Evolutionary conservation across 2,329 filamentous ascomycete species (phyloP).

Genomic region (Colletotrichum zoysiae): DNA sequence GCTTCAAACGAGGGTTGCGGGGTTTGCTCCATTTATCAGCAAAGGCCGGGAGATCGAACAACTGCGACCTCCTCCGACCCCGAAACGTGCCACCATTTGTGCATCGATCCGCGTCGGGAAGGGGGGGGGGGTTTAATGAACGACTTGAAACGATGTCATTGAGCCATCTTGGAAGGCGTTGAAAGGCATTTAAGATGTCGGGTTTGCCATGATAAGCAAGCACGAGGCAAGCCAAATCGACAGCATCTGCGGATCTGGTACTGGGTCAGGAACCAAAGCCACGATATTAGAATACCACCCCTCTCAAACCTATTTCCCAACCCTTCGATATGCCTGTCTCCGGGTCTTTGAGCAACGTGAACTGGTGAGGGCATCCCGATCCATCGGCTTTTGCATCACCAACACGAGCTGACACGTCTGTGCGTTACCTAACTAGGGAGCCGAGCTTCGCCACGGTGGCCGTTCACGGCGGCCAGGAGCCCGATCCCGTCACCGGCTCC

Average conservation of each 20-base stretch:
- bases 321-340: conserved; percentile 47
- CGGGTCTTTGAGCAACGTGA: conserved; percentile 50
- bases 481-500: conserved; percentile 85
- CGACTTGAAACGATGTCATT: conserved; percentile 33
- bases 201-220: conserved; percentile 24
- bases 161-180: conserved; percentile 27
- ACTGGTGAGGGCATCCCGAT: conserved; percentile 46
- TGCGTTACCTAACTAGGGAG: conserved; percentile 33
- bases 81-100: conserved; percentile 9
- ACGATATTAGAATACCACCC: conserved; percentile 29
- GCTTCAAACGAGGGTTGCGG: conserved; percentile 14
- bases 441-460: conserved; percentile 43
- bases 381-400: conserved; percentile 35
- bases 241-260: conserved; percentile 24
- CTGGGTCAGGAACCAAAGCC: conserved; percentile 8
- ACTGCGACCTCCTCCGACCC: conserved; percentile 1
- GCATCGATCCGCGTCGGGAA: not conserved
- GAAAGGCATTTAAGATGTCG: conserved; percentile 33
- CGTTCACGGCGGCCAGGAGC: conserved; percentile 68
- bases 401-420: conserved; percentile 12
- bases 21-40: conserved; percentile 40
- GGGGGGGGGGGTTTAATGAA: conserved; percentile 20
- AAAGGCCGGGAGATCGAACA: conserved; percentile 36
- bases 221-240: conserved; percentile 1
- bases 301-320: conserved; percentile 22